Base-by-base conservation (phyloP, 768 basidiomycete genomes). In the Auricularia sp. region DNA sequence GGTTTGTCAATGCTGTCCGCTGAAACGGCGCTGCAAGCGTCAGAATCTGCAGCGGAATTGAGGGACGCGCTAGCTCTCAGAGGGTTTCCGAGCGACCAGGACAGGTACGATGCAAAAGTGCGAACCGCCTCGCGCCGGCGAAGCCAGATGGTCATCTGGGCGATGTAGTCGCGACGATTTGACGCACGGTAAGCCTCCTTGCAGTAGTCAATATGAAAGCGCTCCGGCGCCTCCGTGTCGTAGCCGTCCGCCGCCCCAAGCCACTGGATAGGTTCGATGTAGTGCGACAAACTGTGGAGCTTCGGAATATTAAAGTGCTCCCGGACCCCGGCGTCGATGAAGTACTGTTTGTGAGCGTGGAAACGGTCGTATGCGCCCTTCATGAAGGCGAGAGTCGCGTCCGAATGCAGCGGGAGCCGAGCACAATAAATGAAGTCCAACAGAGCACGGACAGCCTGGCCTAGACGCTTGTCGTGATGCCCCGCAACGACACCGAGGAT, bases 161-260 rank as follows among this genome's bases (percentile, higher is more conserved):
- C 71, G 6, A 68, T n/a, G 60, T 72, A 71, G 39, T 77, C 70
- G 14, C 66, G 67, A 43, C 69, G 64, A 66, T 76, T 77, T 8
- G 66, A 66, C 3, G 72, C 73, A 1, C 70, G 64, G 61, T 75
- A 78, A 0, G 69, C 73, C 3, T 67, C 44, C 66, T 82, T 81
- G 1, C 78, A 76, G 54, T 71, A 74, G 67, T 81, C 73, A 59
- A 80, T 81, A 62, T 81, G 81, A 0, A 81, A 71, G 0, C 73
- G 73, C 67, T 80, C 77, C 0, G 74, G 65, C 0, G 54, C 33
- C 65, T 80, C 78, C 0, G 74, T 77, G 64, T 75, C 75, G 67
- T 69, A 75, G 61, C 74, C 74, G 62, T 77, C 74, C 0, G 70
- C 66, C 6, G 70, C 72, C 8, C 76, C 75, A 18, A 70, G 63